Evolutionary conservation across 2,329 filamentous ascomycete genomes (phyloP), one percentile per base, ranked within the genome.

Genomic region (Daldinia sp.): DNA sequence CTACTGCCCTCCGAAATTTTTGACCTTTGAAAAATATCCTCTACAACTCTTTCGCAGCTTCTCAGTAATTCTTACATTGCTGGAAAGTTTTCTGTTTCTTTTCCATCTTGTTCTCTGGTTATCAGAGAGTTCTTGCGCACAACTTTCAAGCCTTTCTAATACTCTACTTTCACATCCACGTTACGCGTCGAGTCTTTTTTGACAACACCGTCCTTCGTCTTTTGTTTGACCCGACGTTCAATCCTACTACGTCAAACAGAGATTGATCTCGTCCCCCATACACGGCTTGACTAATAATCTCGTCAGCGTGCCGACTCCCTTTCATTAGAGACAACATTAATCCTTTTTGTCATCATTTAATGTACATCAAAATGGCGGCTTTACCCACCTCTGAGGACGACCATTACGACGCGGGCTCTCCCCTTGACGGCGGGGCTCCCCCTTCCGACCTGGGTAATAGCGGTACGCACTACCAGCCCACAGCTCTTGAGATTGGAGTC

Each of bases 401-500:
- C 39, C 74, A 75, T 42, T 77, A 77, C 56, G 61, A 68, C 10
- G 74, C 70, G 0, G 75, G 68, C n/a, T 69, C 72, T 3, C 74
- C 74, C 2, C 72, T 77, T 4, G 75, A 77, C 18, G 75, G 75
- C 12, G 74, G 74, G 15, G 33, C 63, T 3, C 72, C 64, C 41
- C 73, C 74, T 4, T 64, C 72, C 13, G 58, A 56, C 15, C 71
- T 77, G 0, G 73, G 67, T 9, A 67, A 65, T 9, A 41, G 41
- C 39, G 51, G 55, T 15, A 23, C 54, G 23, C 67, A 71, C 48
- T 66, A 62, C 30, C 59, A 67, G 6, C 69, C 74, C 2, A 71
- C 67, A 5, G 68, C 67, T 20, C 60, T 76, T 0, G 76, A 78
- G 67, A 72, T 78, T 12, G 76, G 76, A 5, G 62, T 78, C 60